Base-by-base conservation (phyloP, 495 filamentous ascomycete species). In the Aspergillus incahuasiensis region DNA sequence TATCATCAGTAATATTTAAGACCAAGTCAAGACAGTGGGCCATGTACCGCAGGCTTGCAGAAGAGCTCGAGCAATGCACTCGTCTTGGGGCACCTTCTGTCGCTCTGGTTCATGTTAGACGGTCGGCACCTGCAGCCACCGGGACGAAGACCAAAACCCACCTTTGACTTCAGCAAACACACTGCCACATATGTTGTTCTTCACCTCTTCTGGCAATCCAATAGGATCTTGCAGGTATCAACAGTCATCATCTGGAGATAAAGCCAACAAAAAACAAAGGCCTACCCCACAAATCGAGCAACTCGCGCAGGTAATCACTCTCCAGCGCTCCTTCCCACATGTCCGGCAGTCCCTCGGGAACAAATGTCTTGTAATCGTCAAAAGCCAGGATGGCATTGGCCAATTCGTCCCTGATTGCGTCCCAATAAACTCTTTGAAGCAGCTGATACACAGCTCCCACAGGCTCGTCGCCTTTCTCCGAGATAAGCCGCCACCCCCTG, bases 351-450 rank as follows among this genome's bases (percentile, higher is more conserved):
- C 51, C 51, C 13, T 45, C 24, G 1, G 51, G 51, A 22, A 46
- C 20, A 34, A 54, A 54, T 1, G 51, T 45, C 15, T 54, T 54
- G 38, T 54, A 54, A 24, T 54, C 51, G 35, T 54, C 51, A 24
- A 54, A 54, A 7, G 51, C 51, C 2, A 54, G 40, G 18, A 54
- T 44, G 12, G 51, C 51, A 35, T 54, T 54, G 44, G 51, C 51
- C 40, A 54, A 38, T 19, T 54, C 51, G 22, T 54, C 51, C n/a
- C 20, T 18, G 2, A 54, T 41, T 15, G 51, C 51, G 4, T 54
- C 51, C 51, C 51, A 54, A 28, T 54, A 54, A 7, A 45, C 24
- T 16, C 24, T 11, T 24, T 35, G 15, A 16, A 54, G 40, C 7
- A 45, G 24, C 16, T 45, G 16, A 35, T 32, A 45, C 12, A 54